Evolutionary conservation across 208 protist species (phyloP).

Genomic region (Leishmania lainsoni): DNA sequence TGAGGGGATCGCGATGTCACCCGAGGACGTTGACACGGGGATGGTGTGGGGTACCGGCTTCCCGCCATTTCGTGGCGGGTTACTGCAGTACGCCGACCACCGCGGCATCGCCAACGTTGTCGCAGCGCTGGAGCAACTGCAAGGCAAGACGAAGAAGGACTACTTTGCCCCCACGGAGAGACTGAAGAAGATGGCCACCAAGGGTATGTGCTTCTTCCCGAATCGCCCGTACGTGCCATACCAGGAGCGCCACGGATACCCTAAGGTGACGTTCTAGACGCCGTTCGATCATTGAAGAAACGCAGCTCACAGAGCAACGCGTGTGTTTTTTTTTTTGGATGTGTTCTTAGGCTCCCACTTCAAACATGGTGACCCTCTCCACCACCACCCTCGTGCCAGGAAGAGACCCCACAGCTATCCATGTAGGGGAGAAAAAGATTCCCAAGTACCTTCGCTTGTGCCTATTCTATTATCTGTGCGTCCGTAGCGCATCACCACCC

Average conservation of each 20-base stretch:
- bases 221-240: slow-evolving; percentile 77
- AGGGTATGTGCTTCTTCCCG: slow-evolving; percentile 75
- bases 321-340: background rate
- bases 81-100: slow-evolving; percentile 81
- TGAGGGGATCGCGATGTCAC: slow-evolving; percentile 62
- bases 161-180: slow-evolving; percentile 63
- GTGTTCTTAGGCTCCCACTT: background rate
- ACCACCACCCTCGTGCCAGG: background rate
- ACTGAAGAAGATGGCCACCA: slow-evolving; percentile 65
- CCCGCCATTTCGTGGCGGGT: slow-evolving; percentile 81
- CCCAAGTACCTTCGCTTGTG: background rate
- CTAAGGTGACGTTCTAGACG: slow-evolving; percentile 46
- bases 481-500: background rate
- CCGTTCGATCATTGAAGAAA: background rate
- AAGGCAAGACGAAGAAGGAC: slow-evolving; percentile 47
- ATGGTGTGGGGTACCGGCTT: slow-evolving; percentile 91
- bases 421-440: background rate
- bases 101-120: slow-evolving; percentile 60
- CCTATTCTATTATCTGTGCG: no score
- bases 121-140: slow-evolving; percentile 48
- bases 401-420: background rate
- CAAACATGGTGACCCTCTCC: background rate
- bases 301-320: background rate
- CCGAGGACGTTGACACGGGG: slow-evolving; percentile 84
- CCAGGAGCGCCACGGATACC: slow-evolving; percentile 67